Base-by-base conservation (phyloP, 331 rosid genomes). In the Quercus phellos region DNA sequence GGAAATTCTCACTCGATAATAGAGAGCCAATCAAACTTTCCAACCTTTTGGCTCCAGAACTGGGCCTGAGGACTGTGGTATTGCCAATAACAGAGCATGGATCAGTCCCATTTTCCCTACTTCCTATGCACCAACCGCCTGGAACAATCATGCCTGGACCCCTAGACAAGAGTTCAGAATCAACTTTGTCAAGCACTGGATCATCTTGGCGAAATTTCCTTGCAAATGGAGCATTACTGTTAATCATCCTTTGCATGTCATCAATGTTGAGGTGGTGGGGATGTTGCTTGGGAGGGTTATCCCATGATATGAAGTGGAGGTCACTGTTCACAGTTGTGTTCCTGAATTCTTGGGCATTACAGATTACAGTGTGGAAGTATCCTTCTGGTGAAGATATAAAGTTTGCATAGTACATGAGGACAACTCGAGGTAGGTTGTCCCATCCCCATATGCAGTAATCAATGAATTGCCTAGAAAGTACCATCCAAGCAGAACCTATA, bases 371-470 rank as follows among this genome's bases (percentile, higher is more conserved):
- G 76, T 95, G 99, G 85, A 95, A 95, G 85, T 95, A 95, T 66
- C 98, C 97, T 83, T 95, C 99, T 0, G 99, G 99, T 29, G 99
- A 91, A 32, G 99, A 95, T 82, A 95, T 80, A 82, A 95, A 95
- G 81, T 95, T 95, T 63, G 99, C 74, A 14, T 95, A 95, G 76
- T 95, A 95, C 99, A 95, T 95, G 51, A 95, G 98, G 43, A 82
- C 96, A 0, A 92, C 87, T 55, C 99, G 96, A 30, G 99, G 99
- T 50, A 95, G 85, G 85, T 95, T 95, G 87, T 95, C 99, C 99
- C 99, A 95, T 79, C 99, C 99, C 99, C 99, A 95, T 85, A 95
- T 86, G 84, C 90, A 87, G 83, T 95, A 95, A 88, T 95, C 98
- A 17, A 95, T 42, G 85, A 95, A 95, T 18, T 98, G 85, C 83